Evolutionary conservation across 805 yeast species (phyloP), one percentile per base, ranked within the genome.

Genomic region (Sporopachydermia quercuum): DNA sequence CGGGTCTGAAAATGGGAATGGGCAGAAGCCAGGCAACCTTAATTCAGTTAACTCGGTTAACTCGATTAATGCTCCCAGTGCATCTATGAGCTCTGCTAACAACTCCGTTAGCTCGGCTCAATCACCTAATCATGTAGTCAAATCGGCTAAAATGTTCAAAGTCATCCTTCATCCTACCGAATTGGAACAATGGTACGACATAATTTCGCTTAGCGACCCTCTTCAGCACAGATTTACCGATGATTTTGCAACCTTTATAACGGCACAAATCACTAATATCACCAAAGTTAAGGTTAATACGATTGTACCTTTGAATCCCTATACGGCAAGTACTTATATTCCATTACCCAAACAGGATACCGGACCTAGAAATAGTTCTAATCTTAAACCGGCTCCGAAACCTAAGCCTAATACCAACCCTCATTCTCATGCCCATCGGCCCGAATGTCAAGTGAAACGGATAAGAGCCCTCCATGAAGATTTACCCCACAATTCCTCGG

Each of bases 141-240:
- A 18, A 16, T 16, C 34, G 18, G 39, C 42, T 13, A 23, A 34
- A 30, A 27, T 23, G 13, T 23, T 23, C 30, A 8, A n/a, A 8
- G 30, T 23, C 8, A n/a, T 23, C 30, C 62, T 89, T 39, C 68
- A 78, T 42, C 94, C 96, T 3, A 81, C 93, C 2, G 86, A 78
- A 43, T 55, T 81, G 34, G 78, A 94, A 0, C 61, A 79, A 38
- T 89, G 82, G 63, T 86, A 84, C 54, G 97, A 89, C 55, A 61
- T 91, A 51, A 66, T 87, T 47, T 76, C 79, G 41, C 85, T 83
- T 41, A 81, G 94, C 0, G 96, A 89, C 44, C 75, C 85, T 33
- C 71, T 80, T 4, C 52, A 58, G 17, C 65, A 65, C 27, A 62
- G 81, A 42, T 81, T 85, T 55, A 78, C 84, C 27, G 97, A 89